Evolutionary conservation across 306 rosid genomes (phyloP), one percentile per base, ranked within the genome.

Genomic region (Morella rubra): DNA sequence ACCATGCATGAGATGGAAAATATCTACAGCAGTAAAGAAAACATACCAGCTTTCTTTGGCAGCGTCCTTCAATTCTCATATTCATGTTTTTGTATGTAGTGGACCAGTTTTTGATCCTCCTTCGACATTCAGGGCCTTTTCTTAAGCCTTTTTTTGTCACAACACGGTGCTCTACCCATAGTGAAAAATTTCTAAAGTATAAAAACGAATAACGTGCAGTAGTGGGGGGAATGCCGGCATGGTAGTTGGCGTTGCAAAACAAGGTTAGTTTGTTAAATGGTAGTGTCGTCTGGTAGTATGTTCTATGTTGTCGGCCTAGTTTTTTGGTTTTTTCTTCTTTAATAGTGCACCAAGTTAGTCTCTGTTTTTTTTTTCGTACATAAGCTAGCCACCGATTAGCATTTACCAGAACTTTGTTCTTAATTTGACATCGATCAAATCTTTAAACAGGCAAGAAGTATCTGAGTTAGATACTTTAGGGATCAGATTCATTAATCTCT

Each of bases 91-190:
- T 92, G 92, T 76, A 96, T 92, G 59, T 84, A 92, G 81, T 91
- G 88, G 5, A 85, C 8, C 58, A 96, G 96, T 58, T 89, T 92
- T 51, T 91, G 90, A 76, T 96, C 98, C 71, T 96, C 99, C 54
- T 96, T 97, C 1, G 93, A 75, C 0, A 93, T 96, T 98, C 99
- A 96, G 13, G 99, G 99, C 1, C 99, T 98, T 84, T 92, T 96
- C 81, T 92, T 92, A 42, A 96, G 93, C 2, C 98, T 98, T 68
- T 76, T 91, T 58, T 91, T 96, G 4, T 92, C 98, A 75, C 99
- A 96, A 78, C 98, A 92, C 6, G 99, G 99, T 83, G 93, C 81
- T 89, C 99, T 89, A 18, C 98, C 98, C 99, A 95, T 93, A 44
- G 66, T 46, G n/a, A n/a, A n/a, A n/a, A n/a, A n/a, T n/a, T n/a